phyloP scores from a whole-genome alignment of 345 rosid species.

The Leavenworthia alabamica region DNA sequence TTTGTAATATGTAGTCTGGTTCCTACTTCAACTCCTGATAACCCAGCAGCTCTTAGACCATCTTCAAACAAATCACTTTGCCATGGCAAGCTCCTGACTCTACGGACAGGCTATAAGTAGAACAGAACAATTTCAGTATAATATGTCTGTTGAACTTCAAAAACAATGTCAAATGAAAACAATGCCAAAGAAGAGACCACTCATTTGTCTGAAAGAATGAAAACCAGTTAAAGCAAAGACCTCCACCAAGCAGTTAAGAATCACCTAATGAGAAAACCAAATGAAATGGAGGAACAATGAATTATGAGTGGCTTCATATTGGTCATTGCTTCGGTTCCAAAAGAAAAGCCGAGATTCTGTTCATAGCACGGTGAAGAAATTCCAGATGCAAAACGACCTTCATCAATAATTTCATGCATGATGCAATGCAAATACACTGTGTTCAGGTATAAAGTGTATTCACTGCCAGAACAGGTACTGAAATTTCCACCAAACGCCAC shows the following conservation, averaged over 20 bases:
- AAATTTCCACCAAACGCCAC: not conserved
- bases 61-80: conserved; percentile 84
- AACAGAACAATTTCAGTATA: conserved; percentile 44
- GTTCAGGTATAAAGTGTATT: not conserved
- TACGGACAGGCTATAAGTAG: conserved; percentile 63
- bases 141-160: conserved; percentile 39
- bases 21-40: conserved; percentile 76
- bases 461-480: conserved; percentile 11
- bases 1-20: conserved; percentile 75
- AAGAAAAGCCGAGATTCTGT: too few species aligned
- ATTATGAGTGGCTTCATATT: conserved; percentile 34
- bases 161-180: conserved; percentile 31
- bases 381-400: conserved; percentile 36
- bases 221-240: conserved; percentile 26
- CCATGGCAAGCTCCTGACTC: conserved; percentile 75
- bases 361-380: conserved; percentile 22
- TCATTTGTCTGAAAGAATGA: conserved; percentile 20
- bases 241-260: conserved; percentile 38
- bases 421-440: conserved; percentile 2
- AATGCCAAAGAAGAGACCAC: conserved; percentile 23
- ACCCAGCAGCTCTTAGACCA: conserved; percentile 86
- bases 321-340: conserved; percentile 45
- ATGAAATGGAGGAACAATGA: conserved; percentile 27
- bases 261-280: conserved; percentile 38
- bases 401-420: conserved; percentile 18